Evolutionary conservation across 2,329 filamentous ascomycete species (phyloP).

Genomic region (Cladobotryum protrusum): DNA sequence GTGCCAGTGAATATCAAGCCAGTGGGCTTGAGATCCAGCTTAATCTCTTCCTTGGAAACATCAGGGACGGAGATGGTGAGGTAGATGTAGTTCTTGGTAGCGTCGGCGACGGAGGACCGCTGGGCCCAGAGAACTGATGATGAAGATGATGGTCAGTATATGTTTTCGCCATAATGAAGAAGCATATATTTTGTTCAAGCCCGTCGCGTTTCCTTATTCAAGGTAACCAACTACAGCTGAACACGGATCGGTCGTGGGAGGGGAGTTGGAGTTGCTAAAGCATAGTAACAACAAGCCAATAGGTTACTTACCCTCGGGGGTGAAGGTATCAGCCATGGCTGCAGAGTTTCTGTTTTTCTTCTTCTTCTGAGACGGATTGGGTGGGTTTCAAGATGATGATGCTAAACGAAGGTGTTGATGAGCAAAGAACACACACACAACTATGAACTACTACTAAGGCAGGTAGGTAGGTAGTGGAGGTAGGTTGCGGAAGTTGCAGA

Average conservation of each 20-base stretch:
- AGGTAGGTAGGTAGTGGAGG: background rate
- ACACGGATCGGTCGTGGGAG: background rate
- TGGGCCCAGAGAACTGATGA: conserved; percentile 89
- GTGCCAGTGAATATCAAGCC: conserved; percentile 75
- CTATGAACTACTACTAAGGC: background rate
- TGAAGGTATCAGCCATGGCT: conserved; percentile 25
- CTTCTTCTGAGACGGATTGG: conserved; percentile 5
- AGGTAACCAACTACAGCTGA: background rate
- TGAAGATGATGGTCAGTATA: background rate
- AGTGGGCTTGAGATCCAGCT: conserved; percentile 76
- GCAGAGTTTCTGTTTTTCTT: background rate
- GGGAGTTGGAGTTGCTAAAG: background rate
- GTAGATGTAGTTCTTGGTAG: conserved; percentile 90
- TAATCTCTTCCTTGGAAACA: conserved; percentile 66
- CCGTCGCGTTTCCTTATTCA: background rate
- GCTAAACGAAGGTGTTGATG: too few relatives aligned
- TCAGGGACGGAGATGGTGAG: conserved; percentile 87
- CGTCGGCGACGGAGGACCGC: conserved; percentile 75
- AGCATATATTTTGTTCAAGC: background rate
- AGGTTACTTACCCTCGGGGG: conserved; percentile 32
- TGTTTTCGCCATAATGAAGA: background rate
- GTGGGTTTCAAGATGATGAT: conserved; percentile 1
- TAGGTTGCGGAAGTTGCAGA: background rate
- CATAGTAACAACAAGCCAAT: too few relatives aligned
- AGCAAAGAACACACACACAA: too few relatives aligned